Base-by-base conservation (phyloP, 164 flowering plant genomes). In the Chimonanthus praecox region DNA sequence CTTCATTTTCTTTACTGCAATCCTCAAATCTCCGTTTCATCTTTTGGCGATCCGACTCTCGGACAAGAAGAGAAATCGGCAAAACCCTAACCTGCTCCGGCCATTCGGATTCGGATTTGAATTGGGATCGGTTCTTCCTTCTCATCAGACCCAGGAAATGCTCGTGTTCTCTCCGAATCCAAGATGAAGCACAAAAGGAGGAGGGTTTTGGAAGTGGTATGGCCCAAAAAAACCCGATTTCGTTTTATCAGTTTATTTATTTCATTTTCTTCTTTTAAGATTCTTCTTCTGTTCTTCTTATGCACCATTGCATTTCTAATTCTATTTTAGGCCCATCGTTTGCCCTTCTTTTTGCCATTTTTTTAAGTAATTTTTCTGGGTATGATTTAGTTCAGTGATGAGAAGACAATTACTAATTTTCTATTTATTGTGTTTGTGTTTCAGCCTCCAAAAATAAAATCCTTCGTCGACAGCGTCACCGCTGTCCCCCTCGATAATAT, bases 361-460 rank as follows among this genome's bases (percentile, higher is more conserved):
- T 10, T 13, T 54, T 11, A n/a, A 0, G 11, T 54, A 15, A 3
- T 54, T 54, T 54, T 13, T 54, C 16, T 54, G n/a, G 66, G 5
- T 63, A 18, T 63, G 43, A 63, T 9, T 21, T 16, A 54, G 11
- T 49, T 47, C 70, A 16, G 47, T 13, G 60, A 51, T 18, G 60
- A 20, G 33, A 54, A 21, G 63, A 3, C 43, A 9, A 33, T 49
- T 5, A 20, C 21, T 33, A 45, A 9, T 11, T 49, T 5, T 7
- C 21, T 33, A 45, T 45, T 60, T 51, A 58, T 50, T 65, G 47
- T 69, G 72, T 33, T 33, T 33, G 33, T 43, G 63, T 72, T 64
- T 63, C 92, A 94, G 99, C 99, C 99, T 80, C 92, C 92, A 64
- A 90, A 88, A 82, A 89, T 94, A 50, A 89, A 80, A 79, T 83